These are phyloP conservation scores for Moringa oleifera DNA, from an alignment of 345 rosid genomes.

Conservation along the genomic window DNA sequence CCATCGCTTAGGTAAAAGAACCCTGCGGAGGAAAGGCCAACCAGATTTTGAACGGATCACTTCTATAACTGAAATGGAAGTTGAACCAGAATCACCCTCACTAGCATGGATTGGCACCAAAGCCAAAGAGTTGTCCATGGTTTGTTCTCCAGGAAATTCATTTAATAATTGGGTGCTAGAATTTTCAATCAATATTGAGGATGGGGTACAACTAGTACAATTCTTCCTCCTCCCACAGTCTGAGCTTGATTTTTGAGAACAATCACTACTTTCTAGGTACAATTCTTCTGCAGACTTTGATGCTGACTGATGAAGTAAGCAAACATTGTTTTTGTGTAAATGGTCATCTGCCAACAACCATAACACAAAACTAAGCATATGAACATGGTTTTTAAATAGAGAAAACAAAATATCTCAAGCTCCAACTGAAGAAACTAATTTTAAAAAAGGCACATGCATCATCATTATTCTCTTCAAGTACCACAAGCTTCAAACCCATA, in stretches of 20 bases:
- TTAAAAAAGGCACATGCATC: not conserved
- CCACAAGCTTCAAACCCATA: not conserved
- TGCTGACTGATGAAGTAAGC: not conserved
- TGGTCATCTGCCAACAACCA: not conserved
- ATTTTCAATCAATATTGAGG: constrained; percentile 1
- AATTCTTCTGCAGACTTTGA: not conserved
- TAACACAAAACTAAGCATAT: not conserved
- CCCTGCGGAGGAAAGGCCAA: constrained; percentile 55
- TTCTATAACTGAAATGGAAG: no score
- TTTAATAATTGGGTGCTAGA: constrained; percentile 11
- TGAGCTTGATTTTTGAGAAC: not conserved
- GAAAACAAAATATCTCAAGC: not conserved
- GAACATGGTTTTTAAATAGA: not conserved
- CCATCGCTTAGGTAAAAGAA: constrained; percentile 29
- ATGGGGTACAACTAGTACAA: constrained; percentile 7
- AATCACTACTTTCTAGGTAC: not conserved
- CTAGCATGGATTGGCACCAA: constrained; percentile 41
- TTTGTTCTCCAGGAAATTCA: constrained; percentile 9
- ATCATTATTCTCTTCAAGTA: not conserved
- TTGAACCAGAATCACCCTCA: constrained; percentile 24
- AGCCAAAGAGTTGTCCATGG: constrained; percentile 40
- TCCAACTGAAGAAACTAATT: not conserved
- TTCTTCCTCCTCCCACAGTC: not conserved
- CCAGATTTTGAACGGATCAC: constrained; percentile 30
- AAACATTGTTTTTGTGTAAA: not conserved